phyloP scores from a whole-genome alignment of 306 rosid genomes.

The Argentina anserina region DNA sequence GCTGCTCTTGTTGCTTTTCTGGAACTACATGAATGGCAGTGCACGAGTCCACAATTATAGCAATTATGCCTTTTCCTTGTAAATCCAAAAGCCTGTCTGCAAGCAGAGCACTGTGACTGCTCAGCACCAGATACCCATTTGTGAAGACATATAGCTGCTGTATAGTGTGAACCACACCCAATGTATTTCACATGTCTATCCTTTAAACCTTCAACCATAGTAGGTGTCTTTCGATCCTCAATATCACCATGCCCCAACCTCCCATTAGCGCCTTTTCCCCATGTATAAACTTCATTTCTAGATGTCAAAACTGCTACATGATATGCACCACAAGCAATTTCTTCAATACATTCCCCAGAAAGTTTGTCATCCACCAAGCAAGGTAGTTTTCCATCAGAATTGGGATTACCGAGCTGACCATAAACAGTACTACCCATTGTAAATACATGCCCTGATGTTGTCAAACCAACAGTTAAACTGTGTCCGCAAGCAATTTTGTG shows the following conservation, averaged over 20 bases:
- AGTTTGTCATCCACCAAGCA: conserved; percentile 81
- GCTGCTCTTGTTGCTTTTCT: conserved; percentile 90
- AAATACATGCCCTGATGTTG: conserved; percentile 79
- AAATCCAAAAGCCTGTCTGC: conserved; percentile 97
- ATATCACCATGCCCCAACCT: conserved; percentile 97
- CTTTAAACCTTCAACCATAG: conserved; percentile 81
- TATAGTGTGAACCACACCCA: conserved; percentile 86
- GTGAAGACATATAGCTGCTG: conserved; percentile 97
- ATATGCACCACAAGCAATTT: conserved; percentile 95
- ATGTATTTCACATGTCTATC: conserved; percentile 88
- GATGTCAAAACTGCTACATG: conserved; percentile 86
- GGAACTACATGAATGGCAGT: conserved; percentile 98
- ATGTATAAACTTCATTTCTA: conserved; percentile 92
- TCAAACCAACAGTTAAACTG: conserved; percentile 86
- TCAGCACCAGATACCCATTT: conserved; percentile 95
- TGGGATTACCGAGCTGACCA: conserved; percentile 97
- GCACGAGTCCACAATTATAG: conserved; percentile 98
- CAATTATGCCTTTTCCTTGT: conserved; percentile 97
- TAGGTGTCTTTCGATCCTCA: conserved; percentile 90
- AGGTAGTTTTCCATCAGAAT: conserved; percentile 83
- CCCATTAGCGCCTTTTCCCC: conserved; percentile 99
- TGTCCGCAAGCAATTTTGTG: conserved; percentile 92
- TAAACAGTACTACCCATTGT: conserved; percentile 96
- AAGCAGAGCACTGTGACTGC: conserved; percentile 95
- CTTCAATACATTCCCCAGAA: conserved; percentile 64